A percentile compares a stretch with the other conserved stretches of the same genome.
These are phyloP conservation scores for Ogataea nonfermentans DNA, from an alignment of 805 yeast species.

Conservation along the genomic window DNA sequence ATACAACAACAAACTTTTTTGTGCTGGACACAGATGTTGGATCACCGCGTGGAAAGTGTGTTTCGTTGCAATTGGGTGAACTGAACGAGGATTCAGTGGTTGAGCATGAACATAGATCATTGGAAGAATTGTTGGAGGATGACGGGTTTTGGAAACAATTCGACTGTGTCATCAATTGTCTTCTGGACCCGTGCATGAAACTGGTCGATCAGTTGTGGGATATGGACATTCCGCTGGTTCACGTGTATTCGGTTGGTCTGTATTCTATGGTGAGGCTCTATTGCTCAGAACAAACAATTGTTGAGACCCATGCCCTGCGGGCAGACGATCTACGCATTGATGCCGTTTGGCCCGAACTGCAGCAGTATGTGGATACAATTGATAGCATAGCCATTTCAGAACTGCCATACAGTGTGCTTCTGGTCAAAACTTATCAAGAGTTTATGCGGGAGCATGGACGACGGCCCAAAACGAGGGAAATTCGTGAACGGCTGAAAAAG, in stretches of 20 bases:
- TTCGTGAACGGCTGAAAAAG: constrained; percentile 19
- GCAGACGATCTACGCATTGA: constrained; percentile 66
- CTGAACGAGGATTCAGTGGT: constrained; percentile 61
- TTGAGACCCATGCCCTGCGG: constrained; percentile 68
- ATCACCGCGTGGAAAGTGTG: constrained; percentile 36
- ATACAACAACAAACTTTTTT: constrained; percentile 63
- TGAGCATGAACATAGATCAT: constrained; percentile 17
- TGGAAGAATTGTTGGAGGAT: constrained; percentile 12
- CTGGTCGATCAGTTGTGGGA: constrained; percentile 42
- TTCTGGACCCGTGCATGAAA: constrained; percentile 5
- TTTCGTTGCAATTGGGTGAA: constrained; percentile 45
- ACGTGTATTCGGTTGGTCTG: constrained; percentile 56
- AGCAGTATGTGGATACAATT: constrained; percentile 46
- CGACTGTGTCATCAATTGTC: constrained; percentile 45
- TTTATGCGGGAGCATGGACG: constrained; percentile 35
- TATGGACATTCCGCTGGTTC: constrained; percentile 51
- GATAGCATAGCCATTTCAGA: constrained; percentile 53
- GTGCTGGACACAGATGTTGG: constrained; percentile 46
- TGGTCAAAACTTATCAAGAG: constrained; percentile 49
- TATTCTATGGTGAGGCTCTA: constrained; percentile 58
- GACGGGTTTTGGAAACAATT: constrained; percentile 46
- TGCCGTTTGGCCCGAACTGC: constrained; percentile 69
- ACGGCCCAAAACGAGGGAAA: constrained; percentile 23
- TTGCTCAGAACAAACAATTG: constrained; percentile 57
- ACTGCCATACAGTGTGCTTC: constrained; percentile 66